These are phyloP conservation scores for Rhodamnia rubescens DNA, from an alignment of 345 rosid genomes.

Conservation along the genomic window DNA sequence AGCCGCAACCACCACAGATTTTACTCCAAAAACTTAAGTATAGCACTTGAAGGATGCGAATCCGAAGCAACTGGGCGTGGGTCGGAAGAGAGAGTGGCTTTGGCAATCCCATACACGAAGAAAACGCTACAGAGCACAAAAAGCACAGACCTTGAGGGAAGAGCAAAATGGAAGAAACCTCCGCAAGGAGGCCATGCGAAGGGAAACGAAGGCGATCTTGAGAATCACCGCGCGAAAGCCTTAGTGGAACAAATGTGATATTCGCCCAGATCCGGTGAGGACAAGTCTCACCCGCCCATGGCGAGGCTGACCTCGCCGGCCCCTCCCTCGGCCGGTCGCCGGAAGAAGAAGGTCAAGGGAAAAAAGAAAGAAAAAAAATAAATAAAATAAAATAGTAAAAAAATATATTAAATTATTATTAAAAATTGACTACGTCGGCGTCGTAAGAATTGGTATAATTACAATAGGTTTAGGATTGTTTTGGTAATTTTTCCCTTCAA, in stretches of 20 bases:
- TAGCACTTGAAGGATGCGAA: background rate
- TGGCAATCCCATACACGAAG: background rate
- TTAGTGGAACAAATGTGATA: no score
- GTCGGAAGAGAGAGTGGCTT: background rate
- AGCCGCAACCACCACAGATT: background rate
- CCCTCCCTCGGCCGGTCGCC: no score
- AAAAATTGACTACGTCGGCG: no score
- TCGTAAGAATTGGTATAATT: no score
- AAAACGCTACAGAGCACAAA: background rate
- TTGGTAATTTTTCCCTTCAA: background rate
- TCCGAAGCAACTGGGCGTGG: background rate
- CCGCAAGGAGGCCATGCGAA: slow-evolving; percentile 26
- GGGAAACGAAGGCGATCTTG: background rate
- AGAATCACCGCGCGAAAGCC: background rate
- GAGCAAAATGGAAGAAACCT: slow-evolving; percentile 13
- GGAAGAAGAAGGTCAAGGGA: no score
- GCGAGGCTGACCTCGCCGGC: no score
- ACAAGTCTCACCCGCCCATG: no score
- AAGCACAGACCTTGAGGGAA: slow-evolving; percentile 2
- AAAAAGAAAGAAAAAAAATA: no score
- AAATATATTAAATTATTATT: no score
- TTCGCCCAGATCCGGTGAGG: no score
- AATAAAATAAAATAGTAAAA: no score
- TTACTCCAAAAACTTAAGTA: background rate
- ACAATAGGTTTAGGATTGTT: no score